Percentiles rank a stretch among this genome's conserved stretches.
Conservation (phyloP, 225 moss, liverwort and hornwort species). For the Rhytidiadelphus loreus region DNA sequence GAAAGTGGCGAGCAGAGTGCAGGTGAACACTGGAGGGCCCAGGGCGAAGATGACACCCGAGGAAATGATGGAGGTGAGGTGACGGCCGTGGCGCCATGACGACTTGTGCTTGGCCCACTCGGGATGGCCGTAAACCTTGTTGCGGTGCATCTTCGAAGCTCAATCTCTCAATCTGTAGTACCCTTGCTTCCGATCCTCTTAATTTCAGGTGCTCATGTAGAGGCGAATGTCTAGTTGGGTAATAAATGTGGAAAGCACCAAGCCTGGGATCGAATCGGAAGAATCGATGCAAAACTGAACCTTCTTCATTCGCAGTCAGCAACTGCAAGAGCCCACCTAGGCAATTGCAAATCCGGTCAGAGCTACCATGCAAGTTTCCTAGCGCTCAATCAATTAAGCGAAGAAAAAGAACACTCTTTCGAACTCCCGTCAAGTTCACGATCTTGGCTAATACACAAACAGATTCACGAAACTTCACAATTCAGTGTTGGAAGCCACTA, state of each 20-base stretch:
- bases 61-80: conserved; percentile 43
- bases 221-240: neutral
- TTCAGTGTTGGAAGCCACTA: too few relatives aligned
- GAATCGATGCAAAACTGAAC: neutral
- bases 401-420: too few relatives aligned
- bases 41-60: conserved; percentile 49
- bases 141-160: conserved; percentile 21
- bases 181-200: neutral
- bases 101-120: conserved; percentile 64
- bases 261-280: neutral
- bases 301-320: conserved; percentile 6
- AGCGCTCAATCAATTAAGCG: neutral
- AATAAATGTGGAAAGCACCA: neutral
- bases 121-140: conserved; percentile 41
- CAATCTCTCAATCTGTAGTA: neutral
- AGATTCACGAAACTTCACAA: neutral
- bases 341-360: neutral
- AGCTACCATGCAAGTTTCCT: neutral
- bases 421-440: neutral
- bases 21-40: conserved; percentile 46
- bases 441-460: neutral
- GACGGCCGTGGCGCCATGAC: conserved; percentile 45
- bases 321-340: neutral
- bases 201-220: neutral
- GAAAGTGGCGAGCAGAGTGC: conserved; percentile 45